A percentile compares a stretch with the other conserved stretches of the same genome.
These are phyloP conservation scores for Heritiera fomes DNA, from an alignment of 345 rosid species.

Conservation along the genomic window DNA sequence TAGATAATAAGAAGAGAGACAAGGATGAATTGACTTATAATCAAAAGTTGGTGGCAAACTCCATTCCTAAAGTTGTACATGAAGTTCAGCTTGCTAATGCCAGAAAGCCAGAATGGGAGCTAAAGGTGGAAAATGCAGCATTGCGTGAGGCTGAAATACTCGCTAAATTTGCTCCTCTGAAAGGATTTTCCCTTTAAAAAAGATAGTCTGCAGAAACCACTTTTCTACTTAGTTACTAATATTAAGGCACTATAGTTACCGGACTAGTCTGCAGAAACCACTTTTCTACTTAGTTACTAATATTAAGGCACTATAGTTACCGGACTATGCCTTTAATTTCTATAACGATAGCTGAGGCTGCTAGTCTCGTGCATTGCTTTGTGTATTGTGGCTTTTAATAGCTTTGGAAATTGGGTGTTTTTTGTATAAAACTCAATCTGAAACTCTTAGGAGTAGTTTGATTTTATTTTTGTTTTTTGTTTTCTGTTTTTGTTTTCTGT, in stretches of 20 bases:
- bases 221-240: not conserved
- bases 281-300: not conserved
- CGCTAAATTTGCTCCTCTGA: slow-evolving; percentile 52
- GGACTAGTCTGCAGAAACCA: not conserved
- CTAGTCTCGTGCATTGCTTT: too few relatives aligned
- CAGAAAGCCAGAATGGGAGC: slow-evolving; percentile 50
- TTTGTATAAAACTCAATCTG: not conserved
- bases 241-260: not conserved
- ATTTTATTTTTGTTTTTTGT: too few relatives aligned
- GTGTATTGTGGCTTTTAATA: not conserved
- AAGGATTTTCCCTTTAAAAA: slow-evolving; percentile 43
- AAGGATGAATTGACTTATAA: slow-evolving; percentile 42
- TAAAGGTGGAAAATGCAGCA: slow-evolving; percentile 49
- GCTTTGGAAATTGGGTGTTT: not conserved
- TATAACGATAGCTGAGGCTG: not conserved
- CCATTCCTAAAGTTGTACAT: slow-evolving; percentile 50
- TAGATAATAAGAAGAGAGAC: slow-evolving; percentile 41
- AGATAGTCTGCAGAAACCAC: not conserved
- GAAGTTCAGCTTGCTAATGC: slow-evolving; percentile 61
- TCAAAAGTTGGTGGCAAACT: slow-evolving; percentile 51
- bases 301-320: not conserved
- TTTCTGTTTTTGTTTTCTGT: too few relatives aligned
- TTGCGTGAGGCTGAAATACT: slow-evolving; percentile 42
- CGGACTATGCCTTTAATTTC: not conserved
- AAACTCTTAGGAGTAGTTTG: not conserved